Conservation (phyloP, 2,329 filamentous ascomycete genomes). For the Trichoderma lentiforme region DNA sequence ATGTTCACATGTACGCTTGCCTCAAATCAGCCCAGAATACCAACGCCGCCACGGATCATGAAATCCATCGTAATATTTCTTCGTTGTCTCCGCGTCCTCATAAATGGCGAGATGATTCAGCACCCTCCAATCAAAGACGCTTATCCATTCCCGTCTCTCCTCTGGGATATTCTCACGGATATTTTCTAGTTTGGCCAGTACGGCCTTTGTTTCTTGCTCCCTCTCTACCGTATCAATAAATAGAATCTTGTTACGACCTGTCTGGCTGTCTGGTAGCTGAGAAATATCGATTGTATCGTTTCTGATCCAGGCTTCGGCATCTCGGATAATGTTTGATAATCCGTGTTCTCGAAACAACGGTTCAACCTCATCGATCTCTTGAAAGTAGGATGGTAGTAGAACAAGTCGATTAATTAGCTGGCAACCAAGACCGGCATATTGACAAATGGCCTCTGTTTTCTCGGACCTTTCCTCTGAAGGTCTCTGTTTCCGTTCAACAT, state of each 20-base stretch:
- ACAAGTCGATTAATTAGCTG: slow-evolving; percentile 36
- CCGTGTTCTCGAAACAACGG: slow-evolving; percentile 43
- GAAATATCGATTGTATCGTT: slow-evolving; percentile 15
- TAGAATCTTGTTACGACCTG: slow-evolving; percentile 30
- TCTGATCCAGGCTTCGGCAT: slow-evolving; percentile 36
- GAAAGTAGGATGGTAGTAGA: slow-evolving; percentile 42
- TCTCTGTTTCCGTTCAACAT: neutral
- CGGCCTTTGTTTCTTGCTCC: slow-evolving; percentile 30
- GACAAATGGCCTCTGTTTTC: slow-evolving; percentile 28
- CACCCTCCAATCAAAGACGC: slow-evolving; percentile 48
- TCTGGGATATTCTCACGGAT: slow-evolving; percentile 27
- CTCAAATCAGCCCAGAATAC: slow-evolving; percentile 41
- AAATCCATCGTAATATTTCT: slow-evolving; percentile 35
- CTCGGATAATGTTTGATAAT: slow-evolving; percentile 32
- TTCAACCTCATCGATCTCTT: slow-evolving; percentile 35
- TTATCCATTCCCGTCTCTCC: slow-evolving; percentile 36
- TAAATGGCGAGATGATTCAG: slow-evolving; percentile 39
- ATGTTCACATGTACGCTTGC: neutral
- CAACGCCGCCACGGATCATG: slow-evolving; percentile 43
- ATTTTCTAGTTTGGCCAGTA: slow-evolving; percentile 35
- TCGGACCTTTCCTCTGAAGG: neutral
- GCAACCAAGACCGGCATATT: slow-evolving; percentile 35
- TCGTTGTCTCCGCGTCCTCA: slow-evolving; percentile 34
- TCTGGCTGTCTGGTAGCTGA: neutral
- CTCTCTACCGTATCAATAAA: slow-evolving; percentile 41